A percentile compares a stretch with the other conserved stretches of the same genome.
These are phyloP conservation scores for Halophytophthora batemanensis DNA, from an alignment of 352 stramenopile species.

Conservation along the genomic window DNA sequence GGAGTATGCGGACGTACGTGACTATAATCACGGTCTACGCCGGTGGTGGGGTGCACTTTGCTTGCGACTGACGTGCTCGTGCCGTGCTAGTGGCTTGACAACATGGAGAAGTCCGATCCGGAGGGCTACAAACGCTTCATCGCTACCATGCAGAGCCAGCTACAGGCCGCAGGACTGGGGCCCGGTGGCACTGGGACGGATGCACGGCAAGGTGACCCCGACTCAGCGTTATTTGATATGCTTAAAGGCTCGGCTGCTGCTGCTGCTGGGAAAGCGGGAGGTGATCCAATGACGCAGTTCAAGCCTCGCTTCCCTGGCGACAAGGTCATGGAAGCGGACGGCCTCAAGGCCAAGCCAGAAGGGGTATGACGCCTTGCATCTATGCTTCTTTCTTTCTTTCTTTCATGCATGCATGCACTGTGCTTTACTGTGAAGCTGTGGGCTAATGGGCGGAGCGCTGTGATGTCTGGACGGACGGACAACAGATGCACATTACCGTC, in stretches of 20 bases:
- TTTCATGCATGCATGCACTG: background rate
- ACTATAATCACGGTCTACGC: background rate
- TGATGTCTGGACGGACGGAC: background rate
- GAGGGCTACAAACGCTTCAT: conserved; percentile 63
- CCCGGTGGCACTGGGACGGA: background rate
- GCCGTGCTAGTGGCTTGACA: conserved; percentile 55
- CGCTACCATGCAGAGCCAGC: conserved; percentile 58
- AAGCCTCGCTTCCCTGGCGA: conserved; percentile 64
- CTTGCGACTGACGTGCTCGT: conserved; percentile 8
- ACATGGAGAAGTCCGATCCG: conserved; percentile 66
- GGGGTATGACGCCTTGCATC: conserved; percentile 32
- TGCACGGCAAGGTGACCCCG: conserved; percentile 16
- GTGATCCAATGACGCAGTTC: conserved; percentile 32
- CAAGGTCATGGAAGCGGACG: conserved; percentile 65
- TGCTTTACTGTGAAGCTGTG: no score
- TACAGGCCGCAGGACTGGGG: conserved; percentile 28
- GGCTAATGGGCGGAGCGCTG: no score
- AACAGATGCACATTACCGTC: conserved; percentile 74
- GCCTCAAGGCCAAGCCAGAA: conserved; percentile 51
- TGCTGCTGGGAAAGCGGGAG: conserved; percentile 5
- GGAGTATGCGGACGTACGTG: conserved; percentile 68
- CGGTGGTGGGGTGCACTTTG: background rate
- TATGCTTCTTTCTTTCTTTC: background rate
- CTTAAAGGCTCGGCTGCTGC: conserved; percentile 31
- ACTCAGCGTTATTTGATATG: conserved; percentile 51